phyloP scores from a whole-genome alignment of 2,329 filamentous ascomycete species.

The Xylariales sp. region DNA sequence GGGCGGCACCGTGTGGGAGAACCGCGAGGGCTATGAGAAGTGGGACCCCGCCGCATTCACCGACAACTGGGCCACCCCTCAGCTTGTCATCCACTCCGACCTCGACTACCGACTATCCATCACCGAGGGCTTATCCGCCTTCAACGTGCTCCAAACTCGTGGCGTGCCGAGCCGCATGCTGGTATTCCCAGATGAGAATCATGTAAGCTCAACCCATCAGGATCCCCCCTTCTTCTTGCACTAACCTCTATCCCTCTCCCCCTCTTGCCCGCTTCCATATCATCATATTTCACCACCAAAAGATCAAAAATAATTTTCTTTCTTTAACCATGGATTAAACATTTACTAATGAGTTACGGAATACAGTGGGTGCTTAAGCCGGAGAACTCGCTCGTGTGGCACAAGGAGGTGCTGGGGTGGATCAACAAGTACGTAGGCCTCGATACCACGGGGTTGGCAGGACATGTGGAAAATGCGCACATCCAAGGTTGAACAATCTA shows the following conservation, averaged over 20 bases:
- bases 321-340: no score
- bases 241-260: constrained; percentile 52
- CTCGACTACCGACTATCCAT: constrained; percentile 86
- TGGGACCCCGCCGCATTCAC: constrained; percentile 65
- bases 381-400: constrained; percentile 89
- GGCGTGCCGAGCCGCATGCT: constrained; percentile 74
- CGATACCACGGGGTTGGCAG: constrained; percentile 19
- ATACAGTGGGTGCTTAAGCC: constrained; percentile 79
- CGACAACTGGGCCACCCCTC: constrained; percentile 77
- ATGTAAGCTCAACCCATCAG: no score
- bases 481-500: no score
- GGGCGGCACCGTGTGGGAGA: constrained; percentile 57
- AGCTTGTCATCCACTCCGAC: constrained; percentile 83
- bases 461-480: constrained; percentile 13
- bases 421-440: constrained; percentile 59
- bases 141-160: constrained; percentile 76
- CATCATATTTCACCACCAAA: no score
- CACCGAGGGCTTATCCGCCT: constrained; percentile 77
- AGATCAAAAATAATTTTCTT: no score
- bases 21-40: constrained; percentile 58
- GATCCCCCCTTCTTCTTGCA: no score
- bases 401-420: constrained; percentile 78
- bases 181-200: constrained; percentile 73
- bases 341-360: no score
- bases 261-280: constrained; percentile 55